Evolutionary conservation across 2,329 filamentous ascomycete species (phyloP), one percentile per base, ranked within the genome.

Genomic region (Diaporthe sp.): DNA sequence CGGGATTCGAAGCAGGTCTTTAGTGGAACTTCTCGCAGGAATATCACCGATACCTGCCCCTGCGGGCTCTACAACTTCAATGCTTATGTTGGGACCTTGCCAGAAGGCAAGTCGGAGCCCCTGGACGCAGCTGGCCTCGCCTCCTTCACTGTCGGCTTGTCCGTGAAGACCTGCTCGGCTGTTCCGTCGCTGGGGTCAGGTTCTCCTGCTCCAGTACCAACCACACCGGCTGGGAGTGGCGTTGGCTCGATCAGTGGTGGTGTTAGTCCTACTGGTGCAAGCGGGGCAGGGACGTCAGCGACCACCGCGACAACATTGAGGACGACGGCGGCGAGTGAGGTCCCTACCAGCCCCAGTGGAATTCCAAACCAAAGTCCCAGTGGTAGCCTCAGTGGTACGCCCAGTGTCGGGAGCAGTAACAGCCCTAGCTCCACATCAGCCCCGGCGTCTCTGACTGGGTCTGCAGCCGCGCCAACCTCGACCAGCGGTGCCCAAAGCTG

Each of bases 1-100:
- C 84, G 88, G 17, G 81, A 82, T 47, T 83, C 82, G 0, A 72
- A 82, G 55, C 83, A 80, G 0, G 82, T 89, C 12, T 75, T 90
- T 8, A 83, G 82, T 19, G 88, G 84, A 8, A 87, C 84, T 1
- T 87, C 87, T 12, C 79, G 86, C 25, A 88, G 87, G 80, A 84
- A 89, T 53, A 85, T 91, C 51, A 81, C 83, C 1, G 81, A 86
- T 56, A 80, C 80, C 12, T 91, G 89, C 78, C 79, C 85, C 22
- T 90, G 86, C 72, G 87, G 88, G 12, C 82, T 89, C 70, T 89
- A 89, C 82, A 90, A 90, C 80, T 90, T 87, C 82, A 90, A 90
- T 72, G 85, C 87, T 17, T 90, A 88, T 75, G 87, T 89, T 0
- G 88, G 88, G n/a, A 86, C 83, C 3, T 80, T 90, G 6, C 87